Conservation (phyloP, 345 rosid species). For the Lenwebbia sp. region DNA sequence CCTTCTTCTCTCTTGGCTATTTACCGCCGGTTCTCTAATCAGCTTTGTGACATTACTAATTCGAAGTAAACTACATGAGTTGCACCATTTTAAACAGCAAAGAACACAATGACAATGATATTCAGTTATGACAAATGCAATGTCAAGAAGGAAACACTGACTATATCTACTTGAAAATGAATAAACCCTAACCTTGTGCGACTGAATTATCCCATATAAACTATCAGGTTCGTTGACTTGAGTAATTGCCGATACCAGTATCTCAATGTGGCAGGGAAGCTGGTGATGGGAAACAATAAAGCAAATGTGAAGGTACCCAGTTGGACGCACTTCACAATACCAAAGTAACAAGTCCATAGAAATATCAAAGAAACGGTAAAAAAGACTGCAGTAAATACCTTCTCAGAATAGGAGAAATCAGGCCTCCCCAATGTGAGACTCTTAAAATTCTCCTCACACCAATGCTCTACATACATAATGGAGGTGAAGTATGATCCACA, state of each 20-base stretch:
- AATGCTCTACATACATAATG: slow-evolving; percentile 82
- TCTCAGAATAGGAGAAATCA: slow-evolving; percentile 77
- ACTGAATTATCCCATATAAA: slow-evolving; percentile 84
- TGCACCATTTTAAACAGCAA: not conserved
- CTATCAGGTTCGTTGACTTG: slow-evolving; percentile 96
- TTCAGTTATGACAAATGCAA: not conserved
- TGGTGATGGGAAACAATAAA: slow-evolving; percentile 16
- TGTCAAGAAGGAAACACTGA: not conserved
- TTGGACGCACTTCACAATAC: not conserved
- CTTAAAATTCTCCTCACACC: slow-evolving; percentile 89
- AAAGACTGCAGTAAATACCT: slow-evolving; percentile 23
- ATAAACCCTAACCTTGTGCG: slow-evolving; percentile 55
- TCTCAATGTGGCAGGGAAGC: slow-evolving; percentile 71
- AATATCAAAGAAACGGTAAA: not conserved
- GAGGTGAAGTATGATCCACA: slow-evolving; percentile 88
- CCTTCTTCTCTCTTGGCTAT: too few relatives aligned
- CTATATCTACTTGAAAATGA: not conserved
- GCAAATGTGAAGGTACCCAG: not conserved
- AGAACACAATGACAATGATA: not conserved
- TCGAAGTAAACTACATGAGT: not conserved
- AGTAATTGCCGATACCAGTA: slow-evolving; percentile 80
- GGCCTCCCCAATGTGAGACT: slow-evolving; percentile 72
- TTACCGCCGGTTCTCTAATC: too few relatives aligned
- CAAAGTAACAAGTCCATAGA: not conserved
- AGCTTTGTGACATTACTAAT: not conserved